phyloP scores from a whole-genome alignment of 2,329 filamentous ascomycete species.

The Zymoseptoria brevis region DNA sequence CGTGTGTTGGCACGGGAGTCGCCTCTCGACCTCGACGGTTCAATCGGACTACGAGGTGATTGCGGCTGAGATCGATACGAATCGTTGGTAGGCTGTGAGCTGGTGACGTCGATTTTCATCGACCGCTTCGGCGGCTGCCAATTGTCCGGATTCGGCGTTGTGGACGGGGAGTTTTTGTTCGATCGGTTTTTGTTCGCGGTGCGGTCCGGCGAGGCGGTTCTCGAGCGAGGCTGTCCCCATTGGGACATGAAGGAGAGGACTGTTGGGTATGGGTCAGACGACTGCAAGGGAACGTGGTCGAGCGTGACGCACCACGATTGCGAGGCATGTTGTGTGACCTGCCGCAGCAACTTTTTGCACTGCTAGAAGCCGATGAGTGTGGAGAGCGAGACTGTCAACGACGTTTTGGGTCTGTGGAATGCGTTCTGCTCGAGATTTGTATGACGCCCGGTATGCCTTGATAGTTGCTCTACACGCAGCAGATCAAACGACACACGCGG shows the following conservation, averaged over 20 bases:
- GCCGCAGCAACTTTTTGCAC: not conserved
- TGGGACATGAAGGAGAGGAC: slow-evolving; percentile 85
- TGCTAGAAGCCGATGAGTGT: not conserved
- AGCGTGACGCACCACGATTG: slow-evolving; percentile 26
- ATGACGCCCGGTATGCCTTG: not conserved
- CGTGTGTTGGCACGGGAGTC: slow-evolving; percentile 52
- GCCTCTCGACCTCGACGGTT: slow-evolving; percentile 35
- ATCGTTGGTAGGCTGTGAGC: slow-evolving; percentile 6
- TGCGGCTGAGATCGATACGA: slow-evolving; percentile 8
- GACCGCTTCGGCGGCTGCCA: slow-evolving; percentile 12
- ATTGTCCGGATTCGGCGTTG: slow-evolving; percentile 11
- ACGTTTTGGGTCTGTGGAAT: not conserved
- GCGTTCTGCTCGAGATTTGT: not conserved
- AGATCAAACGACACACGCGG: not conserved
- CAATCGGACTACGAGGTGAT: slow-evolving; percentile 30
- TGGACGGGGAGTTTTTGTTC: slow-evolving; percentile 8
- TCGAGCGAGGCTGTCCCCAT: slow-evolving; percentile 48
- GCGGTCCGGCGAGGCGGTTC: slow-evolving; percentile 5
- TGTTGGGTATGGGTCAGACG: slow-evolving; percentile 31
- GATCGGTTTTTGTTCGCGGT: slow-evolving; percentile 8
- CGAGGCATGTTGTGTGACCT: slow-evolving; percentile 28
- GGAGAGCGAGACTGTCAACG: not conserved
- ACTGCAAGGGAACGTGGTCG: slow-evolving; percentile 1
- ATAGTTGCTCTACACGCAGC: not conserved
- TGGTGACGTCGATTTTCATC: slow-evolving; percentile 20